Percentiles rank a stretch among this genome's conserved stretches.
These are phyloP conservation scores for Solanum chacoense DNA, from an alignment of 305 asterid species.

Conservation along the genomic window DNA sequence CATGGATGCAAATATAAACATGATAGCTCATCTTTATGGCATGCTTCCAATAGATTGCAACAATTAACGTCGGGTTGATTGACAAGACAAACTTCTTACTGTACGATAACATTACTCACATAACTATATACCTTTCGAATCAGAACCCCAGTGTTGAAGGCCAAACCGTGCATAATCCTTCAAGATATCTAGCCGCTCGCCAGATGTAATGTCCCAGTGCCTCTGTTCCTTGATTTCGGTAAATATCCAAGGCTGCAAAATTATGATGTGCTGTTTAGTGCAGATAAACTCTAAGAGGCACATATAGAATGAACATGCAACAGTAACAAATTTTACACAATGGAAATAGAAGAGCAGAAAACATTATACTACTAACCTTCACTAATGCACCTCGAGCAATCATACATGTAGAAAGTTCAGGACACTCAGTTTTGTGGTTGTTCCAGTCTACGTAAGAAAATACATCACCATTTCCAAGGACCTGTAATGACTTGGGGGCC, in stretches of 20 bases:
- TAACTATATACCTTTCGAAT: conserved; percentile 54
- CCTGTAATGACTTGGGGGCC: conserved; percentile 61
- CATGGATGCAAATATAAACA: background rate
- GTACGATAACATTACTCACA: background rate
- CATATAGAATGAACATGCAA: background rate
- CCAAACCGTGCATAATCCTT: conserved; percentile 74
- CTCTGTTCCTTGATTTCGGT: conserved; percentile 95
- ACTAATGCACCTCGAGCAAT: conserved; percentile 82
- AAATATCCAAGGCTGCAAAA: conserved; percentile 89
- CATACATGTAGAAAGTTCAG: conserved; percentile 81
- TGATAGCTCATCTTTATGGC: background rate
- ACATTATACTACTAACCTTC: conserved; percentile 43
- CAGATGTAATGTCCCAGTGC: conserved; percentile 90
- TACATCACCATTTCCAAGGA: conserved; percentile 88
- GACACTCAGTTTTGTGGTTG: conserved; percentile 56
- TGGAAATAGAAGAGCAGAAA: conserved; percentile 3
- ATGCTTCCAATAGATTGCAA: background rate
- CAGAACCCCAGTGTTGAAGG: conserved; percentile 97
- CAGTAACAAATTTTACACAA: background rate
- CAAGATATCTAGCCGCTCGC: conserved; percentile 62
- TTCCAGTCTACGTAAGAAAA: conserved; percentile 83
- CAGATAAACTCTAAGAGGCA: background rate
- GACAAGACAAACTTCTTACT: background rate
- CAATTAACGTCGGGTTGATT: background rate
- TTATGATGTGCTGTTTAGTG: background rate